Evolutionary conservation across 192 early-diverging fungal genomes (phyloP), one percentile per base, ranked within the genome.

Genomic region (Backusella sp.): DNA sequence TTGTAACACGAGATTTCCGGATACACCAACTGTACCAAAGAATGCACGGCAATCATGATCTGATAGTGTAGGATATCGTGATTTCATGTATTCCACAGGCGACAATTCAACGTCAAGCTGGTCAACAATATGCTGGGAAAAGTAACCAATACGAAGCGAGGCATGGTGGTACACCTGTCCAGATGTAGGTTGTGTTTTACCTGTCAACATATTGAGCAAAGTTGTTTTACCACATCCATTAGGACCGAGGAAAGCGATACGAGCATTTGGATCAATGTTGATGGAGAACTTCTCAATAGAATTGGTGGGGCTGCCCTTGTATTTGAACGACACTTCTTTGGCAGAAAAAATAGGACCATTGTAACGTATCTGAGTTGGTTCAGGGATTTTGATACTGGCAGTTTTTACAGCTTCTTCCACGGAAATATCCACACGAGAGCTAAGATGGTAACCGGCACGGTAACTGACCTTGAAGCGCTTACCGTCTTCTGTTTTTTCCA

Each of bases 221-320:
- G 96, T 98, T 17, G 95, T 87, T 62, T 90, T 92, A 66, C 94
- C 94, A 72, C 88, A 88, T 66, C 94, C 93, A 77, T 98, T 98
- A 11, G 90, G 88, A 39, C 96, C 96, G 12, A 96, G 79, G 28
- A 98, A 82, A 1, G 87, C 94, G 67, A 96, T 88, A 35, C 92
- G 86, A 26, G 88, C 85, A 44, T 85, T 87, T 67, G 85, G 89
- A 74, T 90, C 88, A 39, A 97, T 81, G 70, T 86, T 91, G 26
- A 97, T 79, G 14, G 87, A 92, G 39, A 94, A 86, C 76, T 92
- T 89, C 41, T 85, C 75, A 32, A 97, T 79, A 2, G 93, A 86
- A 7, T 76, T 41, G 4, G 30, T 23, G 35, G 71, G 59, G 46
- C 36, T 74, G 39, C 78, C 8, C 12, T 62, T 30, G 70, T 88